These are phyloP conservation scores for Xylariaceae sp. DNA, from an alignment of 2,329 filamentous ascomycete species.

Conservation along the genomic window DNA sequence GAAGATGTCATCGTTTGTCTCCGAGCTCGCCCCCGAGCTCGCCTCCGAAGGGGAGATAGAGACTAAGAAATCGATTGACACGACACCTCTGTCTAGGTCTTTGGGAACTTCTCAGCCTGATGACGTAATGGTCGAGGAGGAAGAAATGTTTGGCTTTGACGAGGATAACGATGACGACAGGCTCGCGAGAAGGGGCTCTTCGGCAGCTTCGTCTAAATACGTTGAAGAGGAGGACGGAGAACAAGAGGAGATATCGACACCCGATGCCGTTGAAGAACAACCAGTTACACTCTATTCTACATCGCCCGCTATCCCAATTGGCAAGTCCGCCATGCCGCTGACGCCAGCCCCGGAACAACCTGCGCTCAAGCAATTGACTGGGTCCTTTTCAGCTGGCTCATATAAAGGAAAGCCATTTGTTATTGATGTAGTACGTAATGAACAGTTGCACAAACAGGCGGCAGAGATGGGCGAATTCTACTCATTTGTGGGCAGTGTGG, in stretches of 20 bases:
- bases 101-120: neutral
- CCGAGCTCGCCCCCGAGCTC: neutral
- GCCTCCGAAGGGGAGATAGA: neutral
- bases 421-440: slow-evolving; percentile 48
- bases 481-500: slow-evolving; percentile 51
- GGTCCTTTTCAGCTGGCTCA: slow-evolving; percentile 44
- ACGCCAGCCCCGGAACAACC: slow-evolving; percentile 30
- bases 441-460: slow-evolving; percentile 46
- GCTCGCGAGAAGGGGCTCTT: slow-evolving; percentile 17
- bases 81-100: neutral
- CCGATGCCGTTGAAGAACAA: slow-evolving; percentile 9
- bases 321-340: slow-evolving; percentile 22
- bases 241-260: slow-evolving; percentile 17
- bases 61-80: neutral
- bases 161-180: slow-evolving; percentile 14
- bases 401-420: slow-evolving; percentile 51
- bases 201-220: slow-evolving; percentile 24
- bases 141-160: slow-evolving; percentile 47
- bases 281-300: slow-evolving; percentile 36
- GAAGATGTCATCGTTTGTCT: slow-evolving; percentile 21
- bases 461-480: slow-evolving; percentile 45
- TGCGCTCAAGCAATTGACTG: slow-evolving; percentile 31
- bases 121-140: slow-evolving; percentile 24
- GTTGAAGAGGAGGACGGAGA: slow-evolving; percentile 33
- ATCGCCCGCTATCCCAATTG: slow-evolving; percentile 42